A percentile compares a stretch with the other conserved stretches of the same genome.
phyloP scores from a whole-genome alignment of 805 yeast species.

The Hyphopichia homilentoma region DNA sequence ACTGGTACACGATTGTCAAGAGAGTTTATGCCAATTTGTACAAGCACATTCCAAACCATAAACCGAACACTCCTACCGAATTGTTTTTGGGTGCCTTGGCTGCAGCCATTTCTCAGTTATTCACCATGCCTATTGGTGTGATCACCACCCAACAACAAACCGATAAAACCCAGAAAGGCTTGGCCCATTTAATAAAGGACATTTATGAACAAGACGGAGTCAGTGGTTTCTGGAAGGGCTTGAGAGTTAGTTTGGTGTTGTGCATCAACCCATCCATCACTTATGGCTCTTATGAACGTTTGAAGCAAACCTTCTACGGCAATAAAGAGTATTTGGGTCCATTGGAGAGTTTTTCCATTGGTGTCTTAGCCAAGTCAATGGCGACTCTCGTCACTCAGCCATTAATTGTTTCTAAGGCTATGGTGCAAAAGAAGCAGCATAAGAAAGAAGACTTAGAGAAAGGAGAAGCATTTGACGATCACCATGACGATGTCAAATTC shows the following conservation, averaged over 20 bases:
- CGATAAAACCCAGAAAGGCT: conserved; percentile 32
- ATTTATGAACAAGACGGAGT: conserved; percentile 62
- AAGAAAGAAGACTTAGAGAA: conserved; percentile 10
- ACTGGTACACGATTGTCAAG: conserved; percentile 78
- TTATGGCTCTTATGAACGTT: conserved; percentile 73
- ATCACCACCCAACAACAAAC: conserved; percentile 64
- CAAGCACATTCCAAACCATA: conserved; percentile 32
- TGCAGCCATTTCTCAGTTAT: conserved; percentile 75
- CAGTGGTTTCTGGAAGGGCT: conserved; percentile 77
- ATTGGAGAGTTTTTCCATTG: conserved; percentile 62
- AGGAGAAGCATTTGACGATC: conserved; percentile 21
- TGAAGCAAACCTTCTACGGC: conserved; percentile 49
- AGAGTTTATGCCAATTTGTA: conserved; percentile 44
- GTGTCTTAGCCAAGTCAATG: conserved; percentile 75
- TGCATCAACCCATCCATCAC: conserved; percentile 85
- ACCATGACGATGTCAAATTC: conserved; percentile 42
- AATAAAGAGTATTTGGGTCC: conserved; percentile 48
- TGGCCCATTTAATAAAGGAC: conserved; percentile 36
- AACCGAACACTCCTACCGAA: conserved; percentile 60
- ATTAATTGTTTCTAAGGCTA: conserved; percentile 76
- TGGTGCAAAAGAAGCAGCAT: conserved; percentile 55
- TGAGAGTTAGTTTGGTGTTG: conserved; percentile 73
- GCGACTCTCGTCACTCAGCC: conserved; percentile 85
- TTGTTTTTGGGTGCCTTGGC: conserved; percentile 73
- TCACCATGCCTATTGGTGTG: conserved; percentile 78